Evolutionary conservation across 352 stramenopile genomes (phyloP).

Genomic region (Globisporangium alternatum): DNA sequence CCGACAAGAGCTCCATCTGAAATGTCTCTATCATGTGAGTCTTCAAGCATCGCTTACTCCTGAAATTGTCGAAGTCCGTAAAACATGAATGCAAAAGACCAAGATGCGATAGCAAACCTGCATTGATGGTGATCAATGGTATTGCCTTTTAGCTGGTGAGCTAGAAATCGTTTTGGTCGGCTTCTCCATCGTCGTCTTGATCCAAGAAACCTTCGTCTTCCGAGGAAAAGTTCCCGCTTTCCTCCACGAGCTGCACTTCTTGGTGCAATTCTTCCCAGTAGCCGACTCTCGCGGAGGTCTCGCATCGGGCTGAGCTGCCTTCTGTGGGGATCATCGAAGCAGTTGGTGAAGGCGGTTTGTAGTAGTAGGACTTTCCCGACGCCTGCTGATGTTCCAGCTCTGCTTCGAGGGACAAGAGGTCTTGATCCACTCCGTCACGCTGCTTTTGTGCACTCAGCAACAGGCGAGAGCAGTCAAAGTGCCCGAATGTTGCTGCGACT

Average conservation of each 20-base stretch:
- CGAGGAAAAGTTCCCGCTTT: constrained; percentile 67
- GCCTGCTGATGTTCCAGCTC: constrained; percentile 34
- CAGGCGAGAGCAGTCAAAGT: constrained; percentile 47
- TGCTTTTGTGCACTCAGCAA: constrained; percentile 28
- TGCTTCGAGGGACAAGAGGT: constrained; percentile 23
- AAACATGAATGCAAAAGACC: not conserved
- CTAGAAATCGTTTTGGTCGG: constrained; percentile 1
- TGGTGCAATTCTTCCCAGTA: constrained; percentile 76
- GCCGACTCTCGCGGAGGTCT: constrained; percentile 5
- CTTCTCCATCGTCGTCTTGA: not conserved
- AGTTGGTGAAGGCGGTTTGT: constrained; percentile 23
- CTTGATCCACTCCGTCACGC: not conserved
- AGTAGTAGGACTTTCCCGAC: constrained; percentile 21
- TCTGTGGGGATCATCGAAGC: constrained; percentile 2
- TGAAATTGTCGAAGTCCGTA: constrained; percentile 2
- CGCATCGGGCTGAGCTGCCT: constrained; percentile 1
- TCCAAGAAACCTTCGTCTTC: constrained; percentile 42
- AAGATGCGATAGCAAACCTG: not conserved
- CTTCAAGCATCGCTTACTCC: not conserved
- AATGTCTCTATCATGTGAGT: not conserved
- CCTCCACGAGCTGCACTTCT: constrained; percentile 71
- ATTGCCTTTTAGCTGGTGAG: not conserved
- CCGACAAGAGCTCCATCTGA: not conserved
- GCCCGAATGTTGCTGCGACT: constrained; percentile 39
- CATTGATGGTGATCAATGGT: too few relatives aligned